Conservation (phyloP, 2,329 filamentous ascomycete species). For the Parafenestella ontariensis region DNA sequence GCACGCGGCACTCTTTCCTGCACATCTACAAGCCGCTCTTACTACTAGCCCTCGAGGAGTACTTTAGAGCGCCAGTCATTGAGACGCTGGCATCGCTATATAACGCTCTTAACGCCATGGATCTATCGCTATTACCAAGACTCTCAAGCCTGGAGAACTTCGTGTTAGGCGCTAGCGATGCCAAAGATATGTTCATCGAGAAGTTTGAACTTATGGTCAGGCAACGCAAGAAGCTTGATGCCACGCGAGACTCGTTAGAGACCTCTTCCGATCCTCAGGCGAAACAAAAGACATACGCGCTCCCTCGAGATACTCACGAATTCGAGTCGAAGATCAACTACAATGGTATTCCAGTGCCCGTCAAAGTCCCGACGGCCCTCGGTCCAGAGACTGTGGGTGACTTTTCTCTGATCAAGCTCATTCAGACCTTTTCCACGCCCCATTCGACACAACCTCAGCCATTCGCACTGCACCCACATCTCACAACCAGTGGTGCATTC, state of each 20-base stretch:
- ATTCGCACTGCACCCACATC: conserved; percentile 85
- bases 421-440: conserved; percentile 87
- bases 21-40: conserved; percentile 99
- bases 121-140: conserved; percentile 88
- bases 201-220: conserved; percentile 97
- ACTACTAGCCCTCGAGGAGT: conserved; percentile 90
- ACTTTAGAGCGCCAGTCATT: conserved; percentile 88
- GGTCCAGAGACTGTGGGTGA: conserved; percentile 97
- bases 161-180: conserved; percentile 87
- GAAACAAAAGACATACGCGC: conserved; percentile 69
- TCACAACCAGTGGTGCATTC: conserved; percentile 87
- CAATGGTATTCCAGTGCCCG: conserved; percentile 93
- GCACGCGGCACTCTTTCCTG: conserved; percentile 93
- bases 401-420: conserved; percentile 96
- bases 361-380: conserved; percentile 93
- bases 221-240: conserved; percentile 75
- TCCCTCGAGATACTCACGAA: conserved; percentile 95
- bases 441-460: conserved; percentile 84
- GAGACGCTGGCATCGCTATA: conserved; percentile 90
- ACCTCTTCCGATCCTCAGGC: conserved; percentile 49
- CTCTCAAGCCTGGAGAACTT: conserved; percentile 84
- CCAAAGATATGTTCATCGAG: conserved; percentile 95
- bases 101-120: conserved; percentile 94
- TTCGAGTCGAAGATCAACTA: conserved; percentile 96
- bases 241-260: conserved; percentile 41